Evolutionary conservation across 257 asterid species (phyloP).

Genomic region (Marsdenia floribunda): DNA sequence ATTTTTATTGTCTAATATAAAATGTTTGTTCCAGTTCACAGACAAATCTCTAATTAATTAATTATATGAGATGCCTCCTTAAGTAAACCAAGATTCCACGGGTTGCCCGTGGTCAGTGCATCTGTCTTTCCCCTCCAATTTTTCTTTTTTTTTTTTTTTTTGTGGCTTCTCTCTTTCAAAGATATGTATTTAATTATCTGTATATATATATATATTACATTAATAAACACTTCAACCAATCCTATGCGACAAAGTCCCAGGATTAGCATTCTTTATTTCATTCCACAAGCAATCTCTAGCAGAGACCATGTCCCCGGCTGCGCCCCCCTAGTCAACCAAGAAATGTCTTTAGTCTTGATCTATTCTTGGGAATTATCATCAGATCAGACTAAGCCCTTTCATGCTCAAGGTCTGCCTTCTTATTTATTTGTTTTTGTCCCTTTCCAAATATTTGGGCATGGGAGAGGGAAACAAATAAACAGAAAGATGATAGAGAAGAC

Average conservation of each 20-base stretch:
- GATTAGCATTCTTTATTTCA: constrained; percentile 36
- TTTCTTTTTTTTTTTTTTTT: not conserved
- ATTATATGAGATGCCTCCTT: constrained; percentile 18
- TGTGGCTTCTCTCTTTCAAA: not conserved
- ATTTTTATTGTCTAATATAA: not conserved
- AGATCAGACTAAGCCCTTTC: not conserved
- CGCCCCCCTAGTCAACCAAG: not conserved
- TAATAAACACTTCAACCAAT: not conserved
- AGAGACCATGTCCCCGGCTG: not conserved
- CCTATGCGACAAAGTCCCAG: constrained; percentile 13
- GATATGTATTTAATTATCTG: not conserved
- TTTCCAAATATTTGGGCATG: too few relatives aligned
- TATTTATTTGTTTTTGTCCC: too few relatives aligned
- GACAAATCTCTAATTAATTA: constrained; percentile 15
- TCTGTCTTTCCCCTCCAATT: constrained; percentile 18
- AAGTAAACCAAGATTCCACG: constrained; percentile 36
- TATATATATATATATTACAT: not conserved
- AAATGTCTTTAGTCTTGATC: not conserved
- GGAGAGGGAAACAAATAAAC: too few relatives aligned
- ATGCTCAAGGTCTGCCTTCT: too few relatives aligned
- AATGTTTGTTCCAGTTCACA: constrained; percentile 13
- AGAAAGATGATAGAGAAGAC: too few relatives aligned
- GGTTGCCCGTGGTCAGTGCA: constrained; percentile 22
- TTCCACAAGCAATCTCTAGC: constrained; percentile 28
- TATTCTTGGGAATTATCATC: not conserved